These are phyloP conservation scores for Aquilaria malaccensis DNA, from an alignment of 345 rosid species.

Conservation along the genomic window DNA sequence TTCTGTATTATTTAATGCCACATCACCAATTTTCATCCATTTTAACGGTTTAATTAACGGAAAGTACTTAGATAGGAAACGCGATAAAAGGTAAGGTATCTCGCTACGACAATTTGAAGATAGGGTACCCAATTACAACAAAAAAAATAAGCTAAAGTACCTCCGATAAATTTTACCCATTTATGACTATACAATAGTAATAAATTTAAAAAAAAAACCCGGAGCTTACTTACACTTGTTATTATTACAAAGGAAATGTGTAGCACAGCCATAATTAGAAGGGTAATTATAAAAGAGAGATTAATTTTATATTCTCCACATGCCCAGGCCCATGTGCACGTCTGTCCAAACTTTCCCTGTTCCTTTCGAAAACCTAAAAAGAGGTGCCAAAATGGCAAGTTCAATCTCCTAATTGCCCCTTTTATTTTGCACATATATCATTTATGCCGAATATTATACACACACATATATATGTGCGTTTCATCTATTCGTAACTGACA, in stretches of 20 bases:
- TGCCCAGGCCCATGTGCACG: slow-evolving; percentile 40
- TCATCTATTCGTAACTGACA: background rate
- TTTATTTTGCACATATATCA: background rate
- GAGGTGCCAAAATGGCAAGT: slow-evolving; percentile 23
- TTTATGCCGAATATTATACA: too few species aligned
- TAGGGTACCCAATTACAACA: too few species aligned
- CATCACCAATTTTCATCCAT: too few species aligned
- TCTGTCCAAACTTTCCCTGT: slow-evolving; percentile 26
- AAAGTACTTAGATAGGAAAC: too few species aligned
- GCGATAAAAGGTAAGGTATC: too few species aligned
- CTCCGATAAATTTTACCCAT: background rate
- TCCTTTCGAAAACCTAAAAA: slow-evolving; percentile 6
- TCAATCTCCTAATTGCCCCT: slow-evolving; percentile 16
- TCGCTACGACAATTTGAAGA: too few species aligned
- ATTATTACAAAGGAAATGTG: too few species aligned
- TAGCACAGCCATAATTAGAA: too few species aligned
- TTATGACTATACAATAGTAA: slow-evolving; percentile 23
- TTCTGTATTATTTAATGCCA: too few species aligned
- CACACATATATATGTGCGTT: too few species aligned
- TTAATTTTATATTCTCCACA: slow-evolving; percentile 20
- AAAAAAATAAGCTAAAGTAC: too few species aligned
- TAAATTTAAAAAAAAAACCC: background rate
- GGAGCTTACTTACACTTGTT: background rate
- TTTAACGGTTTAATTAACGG: too few species aligned
- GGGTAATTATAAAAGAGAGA: background rate